Percentiles rank a stretch among this genome's conserved stretches.
Evolutionary conservation across 2,329 filamentous ascomycete genomes (phyloP).

Genomic region (Raffaelea albimanens): DNA sequence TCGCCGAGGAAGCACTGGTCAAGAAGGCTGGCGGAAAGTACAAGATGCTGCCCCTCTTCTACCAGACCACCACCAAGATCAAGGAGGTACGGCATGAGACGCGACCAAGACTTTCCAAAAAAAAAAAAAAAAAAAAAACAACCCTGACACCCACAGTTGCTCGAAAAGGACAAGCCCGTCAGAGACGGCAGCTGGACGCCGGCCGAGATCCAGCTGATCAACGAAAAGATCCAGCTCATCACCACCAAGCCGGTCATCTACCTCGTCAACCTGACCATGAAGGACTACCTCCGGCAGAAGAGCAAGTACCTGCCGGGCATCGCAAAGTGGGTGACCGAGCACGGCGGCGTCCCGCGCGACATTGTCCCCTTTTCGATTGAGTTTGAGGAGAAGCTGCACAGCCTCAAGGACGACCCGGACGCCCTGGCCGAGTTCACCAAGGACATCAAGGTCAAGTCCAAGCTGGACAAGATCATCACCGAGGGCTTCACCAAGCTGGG

Average conservation of each 20-base stretch:
- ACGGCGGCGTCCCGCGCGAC: conserved; percentile 29
- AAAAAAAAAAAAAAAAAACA: no score
- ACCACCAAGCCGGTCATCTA: conserved; percentile 36
- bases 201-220: conserved; percentile 33
- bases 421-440: conserved; percentile 25
- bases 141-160: no score
- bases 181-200: conserved; percentile 32
- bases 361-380: conserved; percentile 35
- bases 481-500: conserved; percentile 34
- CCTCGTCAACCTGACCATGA: conserved; percentile 36
- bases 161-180: conserved; percentile 30
- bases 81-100: no score
- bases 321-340: conserved; percentile 34
- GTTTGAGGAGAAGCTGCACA: conserved; percentile 33
- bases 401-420: conserved; percentile 25
- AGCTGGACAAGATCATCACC: conserved; percentile 31
- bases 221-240: conserved; percentile 34
- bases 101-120: no score
- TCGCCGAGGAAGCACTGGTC: conserved; percentile 29
- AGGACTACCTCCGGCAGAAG: conserved; percentile 36
- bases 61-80: conserved; percentile 32
- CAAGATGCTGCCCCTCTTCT: conserved; percentile 35
- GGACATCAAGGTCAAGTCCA: conserved; percentile 31
- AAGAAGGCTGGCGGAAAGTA: conserved; percentile 33
- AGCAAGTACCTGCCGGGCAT: conserved; percentile 34